Base-by-base conservation (phyloP, 169 alveolate species). In the Plasmodium yoelii region DNA sequence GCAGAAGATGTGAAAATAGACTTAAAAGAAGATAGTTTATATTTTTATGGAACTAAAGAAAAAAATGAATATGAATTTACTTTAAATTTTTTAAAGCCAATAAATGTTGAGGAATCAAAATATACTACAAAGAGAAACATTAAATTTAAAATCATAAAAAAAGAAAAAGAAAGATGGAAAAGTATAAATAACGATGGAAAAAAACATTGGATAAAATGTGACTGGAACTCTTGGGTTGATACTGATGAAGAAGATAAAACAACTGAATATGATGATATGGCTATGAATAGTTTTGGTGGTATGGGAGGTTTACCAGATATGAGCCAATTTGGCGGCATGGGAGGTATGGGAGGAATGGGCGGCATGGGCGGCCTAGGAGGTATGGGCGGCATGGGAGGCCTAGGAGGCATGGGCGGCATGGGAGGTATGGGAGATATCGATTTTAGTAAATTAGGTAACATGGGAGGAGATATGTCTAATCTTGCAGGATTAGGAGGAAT, bases 221-320 rank as follows among this genome's bases (percentile, higher is more conserved):
- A 93, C 93, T 93, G 96, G 96, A 93, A 93, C 80, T 77, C 88
- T 6, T 93, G 96, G 96, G 94, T 93, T 42, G 96, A 93, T 75
- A 92, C 96, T 10, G 96, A 93, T 67, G 96, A 93, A 61, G 96
- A 73, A 64, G 90, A 92, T 60, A 93, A 92, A 39, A 53, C 92
- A 64, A 60, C 80, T 39, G 89, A 72, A 53, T 84, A 72, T 69
- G 94, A 92, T 69, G 94, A 91, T 46, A 88, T 93, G 94, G 94
- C 92, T 65, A 93, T 93, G 96, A 74, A 90, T 26, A 87, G 90
- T 73, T 92, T 92, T 73, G 95, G 93, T 34, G 88, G 88, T 9
- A 87, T 72, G 87, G 92, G 82, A 49, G 89, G 87, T 19, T 64
- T 65, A 77, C 87, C 87, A 5, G 87, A 87, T 24, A 68, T 87